These are phyloP conservation scores for Aspergillus saccharolyticus DNA, from an alignment of 495 filamentous ascomycete genomes.

Conservation along the genomic window DNA sequence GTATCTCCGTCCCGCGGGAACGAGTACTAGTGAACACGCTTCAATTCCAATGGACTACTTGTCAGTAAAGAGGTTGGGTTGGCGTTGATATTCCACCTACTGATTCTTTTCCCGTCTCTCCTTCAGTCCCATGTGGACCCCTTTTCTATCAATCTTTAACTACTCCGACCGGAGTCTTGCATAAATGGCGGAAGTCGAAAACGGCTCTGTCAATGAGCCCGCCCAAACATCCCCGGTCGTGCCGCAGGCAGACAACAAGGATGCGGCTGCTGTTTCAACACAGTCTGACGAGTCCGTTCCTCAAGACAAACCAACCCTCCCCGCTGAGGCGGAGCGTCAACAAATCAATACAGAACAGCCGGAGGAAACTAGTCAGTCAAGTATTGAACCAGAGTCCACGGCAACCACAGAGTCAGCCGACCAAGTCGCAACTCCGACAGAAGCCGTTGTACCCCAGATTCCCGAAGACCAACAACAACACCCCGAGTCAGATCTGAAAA, in stretches of 20 bases:
- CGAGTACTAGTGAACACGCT: constrained; percentile 32
- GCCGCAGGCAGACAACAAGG: constrained; percentile 31
- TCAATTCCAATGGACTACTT: constrained; percentile 12
- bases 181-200: constrained; percentile 45
- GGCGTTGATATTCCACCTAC: constrained; percentile 1
- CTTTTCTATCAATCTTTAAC: constrained; percentile 22
- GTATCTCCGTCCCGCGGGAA: constrained; percentile 11
- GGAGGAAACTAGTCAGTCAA: constrained; percentile 11
- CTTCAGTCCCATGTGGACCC: constrained; percentile 33
- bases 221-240: constrained; percentile 26
- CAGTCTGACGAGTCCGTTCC: constrained; percentile 26
- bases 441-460: constrained; percentile 18
- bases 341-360: constrained; percentile 24
- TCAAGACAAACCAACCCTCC: constrained; percentile 30
- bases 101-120: constrained; percentile 18
- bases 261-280: constrained; percentile 27
- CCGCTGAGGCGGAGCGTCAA: constrained; percentile 28
- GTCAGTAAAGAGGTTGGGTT: background rate
- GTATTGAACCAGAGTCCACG: constrained; percentile 15
- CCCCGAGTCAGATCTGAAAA: constrained; percentile 12
- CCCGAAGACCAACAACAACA: constrained; percentile 14
- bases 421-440: constrained; percentile 17
- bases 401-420: constrained; percentile 17
- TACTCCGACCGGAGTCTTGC: constrained; percentile 35
- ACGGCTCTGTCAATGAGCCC: constrained; percentile 32